phyloP scores from a whole-genome alignment of 2,329 filamentous ascomycete genomes.

The Cladobotryum protrusum region DNA sequence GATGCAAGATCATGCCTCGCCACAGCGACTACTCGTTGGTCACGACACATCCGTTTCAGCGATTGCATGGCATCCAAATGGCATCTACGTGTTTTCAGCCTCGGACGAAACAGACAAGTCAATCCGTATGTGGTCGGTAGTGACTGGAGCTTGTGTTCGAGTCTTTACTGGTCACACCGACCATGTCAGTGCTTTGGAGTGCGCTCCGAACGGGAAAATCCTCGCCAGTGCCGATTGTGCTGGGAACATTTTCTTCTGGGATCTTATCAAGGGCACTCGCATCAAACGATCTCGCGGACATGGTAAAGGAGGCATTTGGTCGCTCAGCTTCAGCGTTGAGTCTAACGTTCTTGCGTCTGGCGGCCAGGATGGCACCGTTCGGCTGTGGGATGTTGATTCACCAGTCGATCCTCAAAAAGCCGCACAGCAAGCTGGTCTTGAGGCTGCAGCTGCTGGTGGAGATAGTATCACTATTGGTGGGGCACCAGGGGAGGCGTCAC shows the following conservation, averaged over 20 bases:
- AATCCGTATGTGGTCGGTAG: conserved; percentile 95
- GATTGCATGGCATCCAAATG: conserved; percentile 92
- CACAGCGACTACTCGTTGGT: conserved; percentile 80
- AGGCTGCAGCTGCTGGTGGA: conserved; percentile 35
- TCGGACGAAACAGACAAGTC: conserved; percentile 81
- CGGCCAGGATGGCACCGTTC: conserved; percentile 85
- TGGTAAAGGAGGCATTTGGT: conserved; percentile 89
- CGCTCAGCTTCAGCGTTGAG: conserved; percentile 87
- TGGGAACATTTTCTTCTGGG: conserved; percentile 92
- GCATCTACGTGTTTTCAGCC: conserved; percentile 86
- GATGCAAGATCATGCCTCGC: conserved; percentile 87
- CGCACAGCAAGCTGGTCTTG: conserved; percentile 37
- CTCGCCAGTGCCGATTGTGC: conserved; percentile 86
- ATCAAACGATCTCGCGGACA: conserved; percentile 94
- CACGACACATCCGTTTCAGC: conserved; percentile 91
- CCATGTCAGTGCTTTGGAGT: conserved; percentile 77
- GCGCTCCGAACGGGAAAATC: conserved; percentile 79
- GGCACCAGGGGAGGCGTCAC: conserved; percentile 23
- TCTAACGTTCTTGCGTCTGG: conserved; percentile 85
- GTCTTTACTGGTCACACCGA: conserved; percentile 90
- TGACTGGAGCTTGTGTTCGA: conserved; percentile 78
- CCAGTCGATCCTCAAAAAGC: conserved; percentile 59
- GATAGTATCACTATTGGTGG: conserved; percentile 33
- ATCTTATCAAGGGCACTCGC: conserved; percentile 75
- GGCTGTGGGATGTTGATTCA: conserved; percentile 84